Percentiles rank a stretch among this genome's conserved stretches.
These are phyloP conservation scores for Borealophlyctis nickersoniae DNA, from an alignment of 192 early-diverging fungal species.

Conservation along the genomic window DNA sequence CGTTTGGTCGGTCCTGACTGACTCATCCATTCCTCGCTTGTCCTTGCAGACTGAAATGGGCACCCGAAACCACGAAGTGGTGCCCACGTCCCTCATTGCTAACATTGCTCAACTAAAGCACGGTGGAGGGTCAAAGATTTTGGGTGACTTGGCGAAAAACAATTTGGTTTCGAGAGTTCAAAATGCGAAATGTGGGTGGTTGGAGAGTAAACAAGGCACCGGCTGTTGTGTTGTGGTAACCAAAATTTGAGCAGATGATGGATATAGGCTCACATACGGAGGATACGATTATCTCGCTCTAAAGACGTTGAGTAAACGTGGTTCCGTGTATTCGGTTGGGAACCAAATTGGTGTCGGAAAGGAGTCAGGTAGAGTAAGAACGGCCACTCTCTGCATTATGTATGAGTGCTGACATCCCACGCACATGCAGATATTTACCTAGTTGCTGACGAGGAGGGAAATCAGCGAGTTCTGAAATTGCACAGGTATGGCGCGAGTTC, in stretches of 20 bases:
- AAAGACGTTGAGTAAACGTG: constrained; percentile 85
- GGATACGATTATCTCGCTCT: constrained; percentile 99
- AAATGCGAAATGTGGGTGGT: constrained; percentile 68
- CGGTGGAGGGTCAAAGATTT: constrained; percentile 80
- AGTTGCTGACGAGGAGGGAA: constrained; percentile 88
- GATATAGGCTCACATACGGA: constrained; percentile 95
- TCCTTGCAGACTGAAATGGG: constrained; percentile 82
- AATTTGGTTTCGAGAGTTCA: constrained; percentile 87
- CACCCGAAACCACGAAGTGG: constrained; percentile 97
- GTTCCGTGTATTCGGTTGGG: constrained; percentile 87
- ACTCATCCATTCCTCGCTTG: neutral
- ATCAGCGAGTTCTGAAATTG: constrained; percentile 91
- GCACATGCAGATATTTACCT: constrained; percentile 99
- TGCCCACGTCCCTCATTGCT: constrained; percentile 87
- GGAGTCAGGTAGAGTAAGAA: constrained; percentile 78
- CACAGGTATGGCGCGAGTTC: constrained; percentile 57
- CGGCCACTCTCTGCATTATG: neutral
- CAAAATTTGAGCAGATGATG: no score
- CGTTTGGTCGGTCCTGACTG: neutral
- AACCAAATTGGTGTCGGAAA: constrained; percentile 99
- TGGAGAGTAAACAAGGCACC: no score
- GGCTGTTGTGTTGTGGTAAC: no score
- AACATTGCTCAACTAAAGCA: constrained; percentile 88
- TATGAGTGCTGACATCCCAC: no score
- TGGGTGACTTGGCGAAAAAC: constrained; percentile 83